Conservation (phyloP, 495 filamentous ascomycete genomes). For the Trichoderma asperelloides region DNA sequence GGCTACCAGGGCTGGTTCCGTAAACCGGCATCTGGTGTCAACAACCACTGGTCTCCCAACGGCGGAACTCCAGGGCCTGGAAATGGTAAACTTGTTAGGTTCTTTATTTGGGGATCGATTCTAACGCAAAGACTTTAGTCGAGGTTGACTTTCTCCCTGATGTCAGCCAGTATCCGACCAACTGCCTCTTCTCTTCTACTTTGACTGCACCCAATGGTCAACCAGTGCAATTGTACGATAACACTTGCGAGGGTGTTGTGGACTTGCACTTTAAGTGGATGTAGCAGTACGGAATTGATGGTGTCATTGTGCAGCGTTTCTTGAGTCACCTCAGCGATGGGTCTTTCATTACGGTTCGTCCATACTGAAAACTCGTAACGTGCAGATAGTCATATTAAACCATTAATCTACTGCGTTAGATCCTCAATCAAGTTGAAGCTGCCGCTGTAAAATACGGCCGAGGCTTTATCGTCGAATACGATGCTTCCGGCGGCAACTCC, state of each 20-base stretch:
- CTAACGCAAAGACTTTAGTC: slow-evolving; percentile 10
- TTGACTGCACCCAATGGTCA: slow-evolving; percentile 19
- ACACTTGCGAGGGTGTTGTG: slow-evolving; percentile 25
- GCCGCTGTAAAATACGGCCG: slow-evolving; percentile 26
- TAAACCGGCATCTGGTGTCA: slow-evolving; percentile 17
- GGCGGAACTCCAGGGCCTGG: slow-evolving; percentile 21
- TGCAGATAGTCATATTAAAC: not conserved
- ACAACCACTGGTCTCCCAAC: slow-evolving; percentile 9
- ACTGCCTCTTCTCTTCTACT: slow-evolving; percentile 23
- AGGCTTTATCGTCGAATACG: slow-evolving; percentile 24
- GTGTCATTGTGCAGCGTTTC: slow-evolving; percentile 25
- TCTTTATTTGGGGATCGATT: not conserved
- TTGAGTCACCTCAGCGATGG: slow-evolving; percentile 23
- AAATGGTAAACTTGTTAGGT: slow-evolving; percentile 12
- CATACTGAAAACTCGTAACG: not conserved
- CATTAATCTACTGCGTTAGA: not conserved
- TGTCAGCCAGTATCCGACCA: slow-evolving; percentile 22
- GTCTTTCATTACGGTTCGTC: slow-evolving; percentile 19
- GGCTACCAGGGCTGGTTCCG: slow-evolving; percentile 27
- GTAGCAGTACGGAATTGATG: slow-evolving; percentile 24
- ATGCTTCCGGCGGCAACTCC: slow-evolving; percentile 20
- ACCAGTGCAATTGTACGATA: slow-evolving; percentile 21
- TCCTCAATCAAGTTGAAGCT: slow-evolving; percentile 18
- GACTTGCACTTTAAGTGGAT: slow-evolving; percentile 27
- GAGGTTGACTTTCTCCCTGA: slow-evolving; percentile 25